phyloP scores from a whole-genome alignment of 257 asterid species.

The Ballota nigra region DNA sequence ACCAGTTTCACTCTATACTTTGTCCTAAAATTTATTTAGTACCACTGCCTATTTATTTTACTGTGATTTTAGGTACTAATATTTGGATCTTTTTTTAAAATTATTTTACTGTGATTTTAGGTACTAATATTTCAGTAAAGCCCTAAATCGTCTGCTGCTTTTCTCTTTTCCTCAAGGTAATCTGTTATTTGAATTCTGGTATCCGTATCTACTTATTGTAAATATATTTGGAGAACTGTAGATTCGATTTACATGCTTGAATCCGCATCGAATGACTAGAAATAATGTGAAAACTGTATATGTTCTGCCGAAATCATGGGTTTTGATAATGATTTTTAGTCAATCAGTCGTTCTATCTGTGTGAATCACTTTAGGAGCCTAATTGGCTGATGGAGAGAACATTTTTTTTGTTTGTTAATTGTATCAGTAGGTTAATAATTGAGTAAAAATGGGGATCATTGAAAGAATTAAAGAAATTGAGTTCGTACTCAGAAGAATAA shows the following conservation, averaged over 20 bases:
- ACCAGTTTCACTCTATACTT: too few relatives aligned
- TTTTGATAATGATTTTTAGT: too few relatives aligned
- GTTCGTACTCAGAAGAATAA: constrained; percentile 97
- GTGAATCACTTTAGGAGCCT: constrained; percentile 1
- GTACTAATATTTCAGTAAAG: constrained; percentile 12
- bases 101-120: too few relatives aligned
- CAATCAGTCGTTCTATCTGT: neutral
- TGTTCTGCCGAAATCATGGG: neutral
- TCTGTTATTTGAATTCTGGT: neutral
- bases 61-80: too few relatives aligned
- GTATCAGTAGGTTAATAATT: constrained; percentile 40
- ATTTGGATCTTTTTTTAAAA: too few relatives aligned
- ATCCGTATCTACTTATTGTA: neutral
- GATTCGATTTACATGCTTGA: neutral
- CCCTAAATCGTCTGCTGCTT: constrained; percentile 23
- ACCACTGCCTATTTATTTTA: too few relatives aligned
- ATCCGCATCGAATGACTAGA: neutral
- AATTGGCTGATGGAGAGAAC: constrained; percentile 17
- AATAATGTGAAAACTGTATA: too few relatives aligned
- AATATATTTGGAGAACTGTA: neutral
- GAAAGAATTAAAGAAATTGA: constrained; percentile 96
- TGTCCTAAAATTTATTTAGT: too few relatives aligned
- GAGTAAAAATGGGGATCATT: constrained; percentile 78
- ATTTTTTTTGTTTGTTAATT: constrained; percentile 11
- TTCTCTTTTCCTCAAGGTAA: constrained; percentile 8